A percentile compares a stretch with the other conserved stretches of the same genome.
Conservation (phyloP, 2,329 filamentous ascomycete genomes). For the Sporothrix protearum region DNA sequence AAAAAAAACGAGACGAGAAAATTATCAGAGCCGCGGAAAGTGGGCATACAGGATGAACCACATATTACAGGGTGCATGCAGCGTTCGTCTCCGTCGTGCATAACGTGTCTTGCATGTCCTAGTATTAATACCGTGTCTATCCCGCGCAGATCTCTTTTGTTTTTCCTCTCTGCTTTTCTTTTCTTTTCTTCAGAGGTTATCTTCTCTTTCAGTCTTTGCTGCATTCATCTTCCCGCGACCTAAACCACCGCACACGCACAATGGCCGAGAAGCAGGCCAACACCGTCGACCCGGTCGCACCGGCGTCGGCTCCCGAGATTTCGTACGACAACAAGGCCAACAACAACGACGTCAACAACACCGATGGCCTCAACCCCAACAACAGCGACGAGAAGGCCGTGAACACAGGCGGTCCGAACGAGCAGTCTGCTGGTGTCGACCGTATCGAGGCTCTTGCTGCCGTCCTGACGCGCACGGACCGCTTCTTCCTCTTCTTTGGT, state of each 20-base stretch:
- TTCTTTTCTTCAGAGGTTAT: not conserved
- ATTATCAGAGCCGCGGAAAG: no score
- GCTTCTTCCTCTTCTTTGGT: conserved; percentile 50
- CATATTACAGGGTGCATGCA: not conserved
- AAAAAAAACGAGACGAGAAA: not conserved
- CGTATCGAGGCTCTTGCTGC: conserved; percentile 56
- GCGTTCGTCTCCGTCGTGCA: not conserved
- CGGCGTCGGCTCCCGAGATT: not conserved
- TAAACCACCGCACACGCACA: not conserved
- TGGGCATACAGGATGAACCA: not conserved
- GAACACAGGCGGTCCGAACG: not conserved
- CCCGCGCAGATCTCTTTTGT: not conserved
- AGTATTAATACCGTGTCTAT: not conserved
- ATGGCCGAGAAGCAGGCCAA: conserved; percentile 7
- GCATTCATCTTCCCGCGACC: not conserved
- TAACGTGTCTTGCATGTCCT: not conserved
- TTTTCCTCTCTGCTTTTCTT: not conserved
- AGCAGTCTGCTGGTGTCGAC: conserved; percentile 51
- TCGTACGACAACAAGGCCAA: not conserved
- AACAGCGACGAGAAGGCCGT: not conserved
- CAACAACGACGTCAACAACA: not conserved
- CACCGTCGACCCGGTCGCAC: not conserved
- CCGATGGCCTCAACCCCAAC: not conserved
- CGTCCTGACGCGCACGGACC: conserved; percentile 51
- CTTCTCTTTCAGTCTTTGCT: not conserved